Base-by-base conservation (phyloP, 2,329 filamentous ascomycete genomes). In the Colletotrichum filicis region DNA sequence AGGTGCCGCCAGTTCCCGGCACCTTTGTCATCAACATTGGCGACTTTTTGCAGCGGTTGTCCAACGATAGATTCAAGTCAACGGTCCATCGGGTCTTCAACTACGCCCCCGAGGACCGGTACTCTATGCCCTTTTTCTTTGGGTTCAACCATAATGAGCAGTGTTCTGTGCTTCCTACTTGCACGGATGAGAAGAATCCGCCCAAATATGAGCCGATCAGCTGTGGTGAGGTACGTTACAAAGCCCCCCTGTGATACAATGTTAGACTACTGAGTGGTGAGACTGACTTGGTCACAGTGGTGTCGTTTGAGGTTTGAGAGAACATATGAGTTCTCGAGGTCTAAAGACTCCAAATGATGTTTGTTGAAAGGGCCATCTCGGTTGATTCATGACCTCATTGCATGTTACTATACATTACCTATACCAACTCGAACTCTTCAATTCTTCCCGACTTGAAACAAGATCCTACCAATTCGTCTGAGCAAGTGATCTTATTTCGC, bases 91-190 rank as follows among this genome's bases (percentile, higher is more conserved):
- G 87, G 19, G 87, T 90, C 3, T 84, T 83, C 37, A 87, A 87
- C 72, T 79, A 82, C 56, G 80, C 82, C 0, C 75, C 75, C 0
- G 78, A 77, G 12, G 85, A 86, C 65, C 80, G 87, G 16, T 86
- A 87, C 55, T 88, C 85, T 0, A 88, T 90, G 85, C 87, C 88
- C 1, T 90, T 90, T 77, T 90, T 90, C 78, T 87, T 90, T 65
- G 86, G 85, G 0, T 85, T 89, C 69, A 88, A 89, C 75, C 86
- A 87, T 61, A 86, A 90, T 66, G 85, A 85, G 35, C 83, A 85
- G 22, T 85, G 85, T 68, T 81, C 83, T 8, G 86, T 89, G 8
- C 80, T 88, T 22, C 83, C 85, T 0, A 86, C 83, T 5, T 89
- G 87, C 73, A 79, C 83, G 16, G 83, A 84, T 19, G 82, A 85